phyloP scores from a whole-genome alignment of 805 yeast genomes.

The Starmerella gropengiesseri region DNA sequence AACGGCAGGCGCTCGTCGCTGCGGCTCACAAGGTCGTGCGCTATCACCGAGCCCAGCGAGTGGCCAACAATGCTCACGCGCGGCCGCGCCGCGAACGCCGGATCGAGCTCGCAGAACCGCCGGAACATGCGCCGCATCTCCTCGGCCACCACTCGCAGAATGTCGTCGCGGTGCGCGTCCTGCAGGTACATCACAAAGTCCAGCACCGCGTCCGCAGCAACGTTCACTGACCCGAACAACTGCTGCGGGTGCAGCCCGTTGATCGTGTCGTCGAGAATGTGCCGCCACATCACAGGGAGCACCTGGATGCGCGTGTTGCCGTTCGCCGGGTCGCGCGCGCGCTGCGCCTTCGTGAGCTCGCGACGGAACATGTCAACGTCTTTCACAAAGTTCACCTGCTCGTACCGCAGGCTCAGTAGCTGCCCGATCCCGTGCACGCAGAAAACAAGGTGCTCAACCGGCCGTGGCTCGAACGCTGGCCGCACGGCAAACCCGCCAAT shows the following conservation, averaged over 20 bases:
- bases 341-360: slow-evolving; percentile 1
- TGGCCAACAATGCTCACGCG: slow-evolving; percentile 79
- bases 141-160: slow-evolving; percentile 47
- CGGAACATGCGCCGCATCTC: slow-evolving; percentile 56
- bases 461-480: slow-evolving; percentile 13
- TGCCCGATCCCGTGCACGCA: slow-evolving; percentile 96
- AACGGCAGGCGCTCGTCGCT: slow-evolving; percentile 45
- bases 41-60: slow-evolving; percentile 79
- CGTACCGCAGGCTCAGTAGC: slow-evolving; percentile 62
- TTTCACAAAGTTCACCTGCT: slow-evolving; percentile 77
- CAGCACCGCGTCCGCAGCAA: slow-evolving; percentile 76
- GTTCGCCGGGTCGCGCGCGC: not conserved
- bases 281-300: slow-evolving; percentile 87
- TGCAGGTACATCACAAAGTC: slow-evolving; percentile 73
- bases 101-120: slow-evolving; percentile 51
- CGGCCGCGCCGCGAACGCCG: slow-evolving; percentile 52
- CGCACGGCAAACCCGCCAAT: slow-evolving; percentile 1
- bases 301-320: slow-evolving; percentile 52
- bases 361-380: slow-evolving; percentile 53
- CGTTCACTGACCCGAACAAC: slow-evolving; percentile 30
- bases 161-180: slow-evolving; percentile 50
- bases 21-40: slow-evolving; percentile 53
- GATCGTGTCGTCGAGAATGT: slow-evolving; percentile 27
- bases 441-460: slow-evolving; percentile 49
- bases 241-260: slow-evolving; percentile 17